These are phyloP conservation scores for Tephrocybe rancida DNA, from an alignment of 768 basidiomycete genomes.

Conservation along the genomic window DNA sequence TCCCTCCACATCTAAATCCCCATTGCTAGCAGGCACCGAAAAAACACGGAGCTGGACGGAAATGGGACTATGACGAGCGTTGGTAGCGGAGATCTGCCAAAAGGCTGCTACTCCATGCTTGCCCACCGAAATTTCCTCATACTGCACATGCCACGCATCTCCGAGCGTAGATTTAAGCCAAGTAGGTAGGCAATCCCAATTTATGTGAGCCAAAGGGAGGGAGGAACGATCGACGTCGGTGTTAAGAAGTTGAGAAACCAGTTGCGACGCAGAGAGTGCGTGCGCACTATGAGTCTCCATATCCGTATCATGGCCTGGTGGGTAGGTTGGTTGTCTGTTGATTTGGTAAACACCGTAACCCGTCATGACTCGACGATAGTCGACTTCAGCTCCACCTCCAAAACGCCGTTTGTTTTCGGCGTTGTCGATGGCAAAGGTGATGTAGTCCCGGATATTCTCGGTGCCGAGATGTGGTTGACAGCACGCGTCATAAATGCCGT, in stretches of 20 bases:
- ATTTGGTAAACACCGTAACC: neutral
- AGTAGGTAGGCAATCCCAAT: neutral
- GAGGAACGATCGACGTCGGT: neutral
- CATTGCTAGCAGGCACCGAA: neutral
- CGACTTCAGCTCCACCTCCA: no score
- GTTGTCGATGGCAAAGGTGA: neutral
- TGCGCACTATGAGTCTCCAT: no score
- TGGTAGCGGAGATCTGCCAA: neutral
- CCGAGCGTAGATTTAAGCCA: neutral
- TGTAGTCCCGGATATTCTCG: neutral
- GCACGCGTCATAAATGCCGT: conserved; percentile 1
- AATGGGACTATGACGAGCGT: neutral
- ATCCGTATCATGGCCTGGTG: neutral
- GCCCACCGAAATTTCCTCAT: neutral
- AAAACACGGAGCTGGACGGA: neutral
- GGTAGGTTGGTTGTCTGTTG: neutral
- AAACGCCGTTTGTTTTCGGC: neutral
- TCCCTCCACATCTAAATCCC: neutral
- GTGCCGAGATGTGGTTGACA: neutral
- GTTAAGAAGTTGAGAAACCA: neutral
- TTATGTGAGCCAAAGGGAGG: neutral
- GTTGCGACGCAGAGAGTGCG: neutral
- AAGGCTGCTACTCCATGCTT: neutral
- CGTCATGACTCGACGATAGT: no score
- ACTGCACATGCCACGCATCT: neutral